Evolutionary conservation across 2,329 filamentous ascomycete genomes (phyloP).

Genomic region (Emmonsiellopsis sp.): DNA sequence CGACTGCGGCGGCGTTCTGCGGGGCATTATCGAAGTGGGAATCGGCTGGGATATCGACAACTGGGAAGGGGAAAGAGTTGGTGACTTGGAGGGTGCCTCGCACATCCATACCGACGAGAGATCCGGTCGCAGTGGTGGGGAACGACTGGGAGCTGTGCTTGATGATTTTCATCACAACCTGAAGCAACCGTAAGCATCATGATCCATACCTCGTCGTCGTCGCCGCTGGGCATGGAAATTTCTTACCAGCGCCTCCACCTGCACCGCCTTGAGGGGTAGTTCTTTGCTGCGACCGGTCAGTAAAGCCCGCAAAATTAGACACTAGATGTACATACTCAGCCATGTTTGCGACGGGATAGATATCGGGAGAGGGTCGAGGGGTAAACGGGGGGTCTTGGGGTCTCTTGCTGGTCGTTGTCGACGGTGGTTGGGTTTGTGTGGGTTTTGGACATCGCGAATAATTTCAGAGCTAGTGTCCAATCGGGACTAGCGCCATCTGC

Average conservation of each 20-base stretch:
- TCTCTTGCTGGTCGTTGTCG: not conserved
- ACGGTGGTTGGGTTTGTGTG: conserved; percentile 2
- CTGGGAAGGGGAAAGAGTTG: conserved; percentile 90
- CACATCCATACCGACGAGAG: conserved; percentile 87
- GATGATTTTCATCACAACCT: conserved; percentile 97
- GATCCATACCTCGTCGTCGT: not conserved
- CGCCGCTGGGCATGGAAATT: conserved; percentile 20
- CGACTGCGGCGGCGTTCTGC: conserved; percentile 70
- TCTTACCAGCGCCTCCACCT: conserved; percentile 84
- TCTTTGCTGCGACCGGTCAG: conserved; percentile 46
- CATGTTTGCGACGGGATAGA: conserved; percentile 9
- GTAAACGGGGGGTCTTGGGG: not conserved
- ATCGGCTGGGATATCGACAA: conserved; percentile 63
- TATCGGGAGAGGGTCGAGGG: not conserved
- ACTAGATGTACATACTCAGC: conserved; percentile 10
- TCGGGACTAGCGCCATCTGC: not conserved
- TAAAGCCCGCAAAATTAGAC: not conserved
- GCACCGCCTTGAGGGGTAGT: conserved; percentile 71
- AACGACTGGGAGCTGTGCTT: conserved; percentile 86
- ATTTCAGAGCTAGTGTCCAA: not conserved
- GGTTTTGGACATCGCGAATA: conserved; percentile 3
- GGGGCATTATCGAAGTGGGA: conserved; percentile 60
- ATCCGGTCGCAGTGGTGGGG: conserved; percentile 81
- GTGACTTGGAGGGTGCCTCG: conserved; percentile 77
- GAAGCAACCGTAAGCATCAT: conserved; percentile 17